Percentiles rank a stretch among this genome's conserved stretches.
phyloP scores from a whole-genome alignment of 1,139 yeast species.

The Pneumocystis carinii region DNA sequence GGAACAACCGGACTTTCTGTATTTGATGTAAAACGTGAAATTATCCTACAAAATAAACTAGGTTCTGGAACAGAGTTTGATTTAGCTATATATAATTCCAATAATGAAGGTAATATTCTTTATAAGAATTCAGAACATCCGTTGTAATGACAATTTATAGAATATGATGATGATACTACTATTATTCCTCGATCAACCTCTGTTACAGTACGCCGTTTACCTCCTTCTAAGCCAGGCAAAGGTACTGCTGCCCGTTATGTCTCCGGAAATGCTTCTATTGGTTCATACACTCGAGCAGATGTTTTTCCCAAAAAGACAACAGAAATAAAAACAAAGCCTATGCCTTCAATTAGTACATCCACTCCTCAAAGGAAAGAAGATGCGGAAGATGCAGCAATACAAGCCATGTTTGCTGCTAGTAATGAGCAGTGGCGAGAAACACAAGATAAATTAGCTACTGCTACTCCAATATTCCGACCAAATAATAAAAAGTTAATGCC shows the following conservation, averaged over 20 bases:
- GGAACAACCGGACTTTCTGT: slow-evolving; percentile 85
- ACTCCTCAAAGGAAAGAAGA: slow-evolving; percentile 17
- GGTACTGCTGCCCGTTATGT: slow-evolving; percentile 53
- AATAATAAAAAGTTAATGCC: slow-evolving; percentile 14
- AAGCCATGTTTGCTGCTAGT: slow-evolving; percentile 83
- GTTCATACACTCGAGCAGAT: slow-evolving; percentile 2
- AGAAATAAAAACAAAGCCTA: slow-evolving; percentile 16
- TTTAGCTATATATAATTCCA: slow-evolving; percentile 56
- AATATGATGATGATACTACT: slow-evolving; percentile 66
- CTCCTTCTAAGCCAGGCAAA: slow-evolving; percentile 46
- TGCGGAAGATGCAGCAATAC: slow-evolving; percentile 76
- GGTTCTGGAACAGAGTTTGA: slow-evolving; percentile 80
- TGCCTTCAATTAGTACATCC: slow-evolving; percentile 16
- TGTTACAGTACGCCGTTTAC: slow-evolving; percentile 67
- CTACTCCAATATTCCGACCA: slow-evolving; percentile 24
- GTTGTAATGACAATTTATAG: slow-evolving; percentile 22
- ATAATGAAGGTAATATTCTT: slow-evolving; percentile 35
- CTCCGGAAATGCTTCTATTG: slow-evolving; percentile 41
- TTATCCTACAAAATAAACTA: slow-evolving; percentile 62
- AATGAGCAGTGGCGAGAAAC: slow-evolving; percentile 89
- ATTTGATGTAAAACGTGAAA: slow-evolving; percentile 83
- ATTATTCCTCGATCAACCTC: slow-evolving; percentile 79
- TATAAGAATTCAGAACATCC: not conserved
- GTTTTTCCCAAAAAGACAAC: slow-evolving; percentile 8
- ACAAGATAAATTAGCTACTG: slow-evolving; percentile 71